Conservation (phyloP, 768 basidiomycete species). For the Suillus cothurnatus region DNA sequence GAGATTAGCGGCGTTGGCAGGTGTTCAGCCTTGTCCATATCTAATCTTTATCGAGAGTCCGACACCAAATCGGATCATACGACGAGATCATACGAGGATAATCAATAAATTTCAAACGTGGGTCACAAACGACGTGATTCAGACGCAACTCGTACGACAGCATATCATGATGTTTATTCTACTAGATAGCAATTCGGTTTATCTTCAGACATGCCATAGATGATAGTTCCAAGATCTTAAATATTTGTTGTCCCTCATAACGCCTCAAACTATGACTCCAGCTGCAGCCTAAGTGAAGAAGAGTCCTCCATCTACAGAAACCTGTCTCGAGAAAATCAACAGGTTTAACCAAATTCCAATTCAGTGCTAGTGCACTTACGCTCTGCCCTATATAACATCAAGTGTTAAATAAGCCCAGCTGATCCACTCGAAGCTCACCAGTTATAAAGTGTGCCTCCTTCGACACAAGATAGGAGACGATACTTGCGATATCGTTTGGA, state of each 20-base stretch:
- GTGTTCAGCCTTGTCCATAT: slow-evolving; percentile 1
- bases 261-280: not conserved
- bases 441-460: slow-evolving; percentile 31
- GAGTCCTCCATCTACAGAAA: not conserved
- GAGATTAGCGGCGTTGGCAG: not conserved
- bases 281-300: not conserved
- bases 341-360: not conserved
- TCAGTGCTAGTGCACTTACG: not conserved
- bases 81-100: slow-evolving; percentile 1
- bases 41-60: slow-evolving; percentile 7
- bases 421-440: slow-evolving; percentile 18
- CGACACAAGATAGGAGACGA: slow-evolving; percentile 34
- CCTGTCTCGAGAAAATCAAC: not conserved
- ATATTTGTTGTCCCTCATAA: not conserved
- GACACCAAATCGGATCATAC: slow-evolving; percentile 1
- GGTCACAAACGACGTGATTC: not conserved
- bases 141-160: not conserved
- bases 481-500: slow-evolving; percentile 25
- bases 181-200: not conserved
- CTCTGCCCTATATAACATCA: not conserved
- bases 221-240: not conserved
- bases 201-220: not conserved
- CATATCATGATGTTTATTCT: no score
- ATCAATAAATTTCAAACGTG: not conserved
- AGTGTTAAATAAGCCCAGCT: not conserved